Evolutionary conservation across 805 yeast genomes (phyloP).

Genomic region (Candida vartiovaarae): DNA sequence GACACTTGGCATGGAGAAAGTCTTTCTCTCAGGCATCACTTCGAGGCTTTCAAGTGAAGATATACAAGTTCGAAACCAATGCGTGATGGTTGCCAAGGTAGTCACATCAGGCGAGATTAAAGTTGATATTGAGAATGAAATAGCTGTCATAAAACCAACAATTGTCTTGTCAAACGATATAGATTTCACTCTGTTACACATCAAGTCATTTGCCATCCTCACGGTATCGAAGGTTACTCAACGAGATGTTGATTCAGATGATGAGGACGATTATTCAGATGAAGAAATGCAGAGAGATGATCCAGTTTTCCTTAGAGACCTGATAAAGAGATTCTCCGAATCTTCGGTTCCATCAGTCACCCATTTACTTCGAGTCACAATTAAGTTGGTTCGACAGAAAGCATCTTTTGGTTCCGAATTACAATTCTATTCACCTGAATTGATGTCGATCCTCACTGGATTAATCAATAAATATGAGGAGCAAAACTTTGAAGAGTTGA

Average conservation of each 20-base stretch:
- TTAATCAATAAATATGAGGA: slow-evolving; percentile 52
- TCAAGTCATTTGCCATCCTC: slow-evolving; percentile 11
- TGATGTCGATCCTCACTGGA: slow-evolving; percentile 45
- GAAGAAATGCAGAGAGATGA: slow-evolving; percentile 27
- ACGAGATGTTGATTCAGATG: slow-evolving; percentile 14
- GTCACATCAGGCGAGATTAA: slow-evolving; percentile 25
- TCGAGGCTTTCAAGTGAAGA: slow-evolving; percentile 46
- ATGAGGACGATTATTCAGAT: slow-evolving; percentile 28
- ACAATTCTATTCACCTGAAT: slow-evolving; percentile 44
- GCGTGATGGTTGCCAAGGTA: slow-evolving; percentile 50
- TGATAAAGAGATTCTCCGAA: slow-evolving; percentile 47
- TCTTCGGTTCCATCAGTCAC: slow-evolving; percentile 34
- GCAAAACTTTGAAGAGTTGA: slow-evolving; percentile 52
- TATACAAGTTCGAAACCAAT: slow-evolving; percentile 39
- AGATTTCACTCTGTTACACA: slow-evolving; percentile 9
- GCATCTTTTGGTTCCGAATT: slow-evolving; percentile 54
- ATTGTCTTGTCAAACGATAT: slow-evolving; percentile 2
- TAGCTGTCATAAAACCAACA: background rate
- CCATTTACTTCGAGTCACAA: slow-evolving; percentile 40
- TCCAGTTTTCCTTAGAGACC: slow-evolving; percentile 69
- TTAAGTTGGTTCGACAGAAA: slow-evolving; percentile 58
- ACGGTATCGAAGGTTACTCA: slow-evolving; percentile 5
- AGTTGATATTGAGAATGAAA: slow-evolving; percentile 24
- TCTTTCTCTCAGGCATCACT: slow-evolving; percentile 46
- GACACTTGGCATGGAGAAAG: slow-evolving; percentile 28